Evolutionary conservation across 2,329 filamentous ascomycete genomes (phyloP).

Genomic region (Ceratocystis cubensis): DNA sequence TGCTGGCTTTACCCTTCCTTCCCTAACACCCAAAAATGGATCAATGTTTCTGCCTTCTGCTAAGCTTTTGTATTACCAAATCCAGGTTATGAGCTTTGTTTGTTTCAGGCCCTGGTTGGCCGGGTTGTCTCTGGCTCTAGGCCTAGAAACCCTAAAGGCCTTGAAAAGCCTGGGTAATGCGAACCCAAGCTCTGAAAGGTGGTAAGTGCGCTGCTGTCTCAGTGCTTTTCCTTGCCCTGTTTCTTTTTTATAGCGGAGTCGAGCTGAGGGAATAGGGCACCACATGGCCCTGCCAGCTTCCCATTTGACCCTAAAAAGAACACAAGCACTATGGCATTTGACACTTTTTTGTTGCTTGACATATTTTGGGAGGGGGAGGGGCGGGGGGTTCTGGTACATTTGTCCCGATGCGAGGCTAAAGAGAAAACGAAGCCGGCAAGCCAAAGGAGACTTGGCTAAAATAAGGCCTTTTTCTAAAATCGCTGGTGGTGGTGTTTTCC

Average conservation of each 20-base stretch:
- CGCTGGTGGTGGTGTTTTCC: no score
- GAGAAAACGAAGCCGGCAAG: neutral
- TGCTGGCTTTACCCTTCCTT: no score
- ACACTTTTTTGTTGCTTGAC: neutral
- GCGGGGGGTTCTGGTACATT: neutral
- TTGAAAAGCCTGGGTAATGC: neutral
- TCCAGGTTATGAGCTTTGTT: neutral
- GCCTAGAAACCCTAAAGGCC: neutral
- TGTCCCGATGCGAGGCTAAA: neutral
- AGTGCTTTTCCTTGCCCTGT: neutral
- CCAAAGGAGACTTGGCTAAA: no score
- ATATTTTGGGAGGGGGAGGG: neutral
- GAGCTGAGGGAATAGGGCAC: neutral
- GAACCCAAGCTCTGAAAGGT: neutral
- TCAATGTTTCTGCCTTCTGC: neutral
- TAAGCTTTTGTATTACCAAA: neutral
- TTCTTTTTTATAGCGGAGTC: neutral
- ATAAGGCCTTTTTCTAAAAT: no score
- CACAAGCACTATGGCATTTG: neutral
- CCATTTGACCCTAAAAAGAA: neutral
- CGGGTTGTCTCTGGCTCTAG: neutral
- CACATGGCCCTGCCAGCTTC: neutral
- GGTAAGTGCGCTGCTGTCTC: neutral
- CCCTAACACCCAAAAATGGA: neutral
- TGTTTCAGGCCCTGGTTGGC: neutral